These are phyloP conservation scores for Avena eriantha DNA, from an alignment of 176 grass and related monocot species.

Conservation along the genomic window DNA sequence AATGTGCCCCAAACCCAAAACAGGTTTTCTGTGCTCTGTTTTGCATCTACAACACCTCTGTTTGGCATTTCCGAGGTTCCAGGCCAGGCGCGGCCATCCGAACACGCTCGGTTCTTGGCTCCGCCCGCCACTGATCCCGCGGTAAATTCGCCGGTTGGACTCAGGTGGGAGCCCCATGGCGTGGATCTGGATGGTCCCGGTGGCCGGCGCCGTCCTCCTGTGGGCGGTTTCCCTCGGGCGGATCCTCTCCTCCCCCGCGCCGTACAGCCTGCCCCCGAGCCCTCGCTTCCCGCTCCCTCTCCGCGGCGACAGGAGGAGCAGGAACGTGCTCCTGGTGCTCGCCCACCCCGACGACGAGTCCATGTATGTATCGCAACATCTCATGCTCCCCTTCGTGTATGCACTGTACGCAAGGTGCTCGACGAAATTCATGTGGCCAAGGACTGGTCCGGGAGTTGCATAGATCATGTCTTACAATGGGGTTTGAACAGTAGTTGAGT, in stretches of 20 bases:
- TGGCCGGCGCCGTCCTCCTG: constrained; percentile 38
- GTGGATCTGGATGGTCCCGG: constrained; percentile 50
- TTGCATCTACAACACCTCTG: too few species aligned
- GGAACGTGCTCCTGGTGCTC: constrained; percentile 74
- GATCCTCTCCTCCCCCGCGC: constrained; percentile 37
- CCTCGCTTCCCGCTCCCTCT: constrained; percentile 33
- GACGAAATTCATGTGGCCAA: not conserved
- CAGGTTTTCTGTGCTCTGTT: too few species aligned
- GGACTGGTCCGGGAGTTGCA: too few species aligned
- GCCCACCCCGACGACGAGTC: constrained; percentile 98
- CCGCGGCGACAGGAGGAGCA: constrained; percentile 46
- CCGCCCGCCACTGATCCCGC: too few species aligned
- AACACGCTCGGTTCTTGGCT: too few species aligned
- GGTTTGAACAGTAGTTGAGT: not conserved
- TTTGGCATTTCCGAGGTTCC: too few species aligned
- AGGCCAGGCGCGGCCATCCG: too few species aligned
- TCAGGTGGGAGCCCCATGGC: constrained; percentile 28
- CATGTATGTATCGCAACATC: constrained; percentile 47
- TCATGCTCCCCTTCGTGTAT: not conserved
- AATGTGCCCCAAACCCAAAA: too few species aligned
- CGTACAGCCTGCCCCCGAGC: constrained; percentile 31
- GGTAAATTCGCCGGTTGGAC: too few species aligned
- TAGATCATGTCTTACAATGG: not conserved
- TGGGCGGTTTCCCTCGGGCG: constrained; percentile 60
- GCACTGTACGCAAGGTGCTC: not conserved